Base-by-base conservation (phyloP, 2,329 filamentous ascomycete species). In the Pseudocercospora musae region DNA sequence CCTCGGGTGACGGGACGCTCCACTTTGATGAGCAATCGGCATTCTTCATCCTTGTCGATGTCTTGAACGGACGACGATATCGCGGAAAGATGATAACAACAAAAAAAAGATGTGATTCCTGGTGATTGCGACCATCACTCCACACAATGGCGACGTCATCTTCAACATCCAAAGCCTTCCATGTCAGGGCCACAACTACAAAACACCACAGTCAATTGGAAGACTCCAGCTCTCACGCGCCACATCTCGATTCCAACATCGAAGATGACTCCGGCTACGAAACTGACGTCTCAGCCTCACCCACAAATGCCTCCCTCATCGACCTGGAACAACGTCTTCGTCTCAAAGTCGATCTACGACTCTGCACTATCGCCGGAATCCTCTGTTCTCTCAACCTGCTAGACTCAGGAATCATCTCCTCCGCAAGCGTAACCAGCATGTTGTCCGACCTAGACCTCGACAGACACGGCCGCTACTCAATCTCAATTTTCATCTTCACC, bases 401-500 rank as follows among this genome's bases (percentile, higher is more conserved):
- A 13, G 88, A 91, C 76, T 86, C 84, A 54, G 87, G 87, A 44
- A 87, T 91, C 68, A 87, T 91, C 60, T 87, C 85, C 1, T 87
- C 84, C 6, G 89, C 88, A 0, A 86, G 87, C 0, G 88, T 90
- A 9, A 90, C 88, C 0, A 86, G 82, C 25, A 89, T 90, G 85
- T 80, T 87, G 52, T 71, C 77, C 10, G 88, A 91, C 70, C 78
- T 91, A 46, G 81, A 82, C 15, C 78, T 91, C 11, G 81, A 85
- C 9, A 23, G 48, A 3, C 87, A 87, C 21, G 85, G 87, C 66
- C 81, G 87, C 42, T 91, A 88, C 68, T 88, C 86, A 1, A 83
- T 90, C 4, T 83, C 86, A 21, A 90, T 91, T 61, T 88, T 90
- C 77, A 89, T 90, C 72, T 90, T 90, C 75, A 90, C 88, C 9